Base-by-base conservation (phyloP, 805 yeast species). In the Saturnispora galanensis region DNA sequence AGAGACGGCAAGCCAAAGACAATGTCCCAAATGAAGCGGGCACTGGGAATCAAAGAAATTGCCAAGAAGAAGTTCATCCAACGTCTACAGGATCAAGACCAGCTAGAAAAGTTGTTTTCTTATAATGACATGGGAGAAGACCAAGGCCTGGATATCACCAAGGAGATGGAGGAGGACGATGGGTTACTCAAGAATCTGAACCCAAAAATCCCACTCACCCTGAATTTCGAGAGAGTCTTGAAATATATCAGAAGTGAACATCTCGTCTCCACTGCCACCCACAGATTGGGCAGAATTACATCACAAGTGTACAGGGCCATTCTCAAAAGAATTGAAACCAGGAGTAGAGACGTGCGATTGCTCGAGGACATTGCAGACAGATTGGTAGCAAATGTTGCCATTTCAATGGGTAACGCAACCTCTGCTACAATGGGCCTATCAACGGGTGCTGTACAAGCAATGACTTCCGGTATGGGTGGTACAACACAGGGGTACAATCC, bases 251-350 rank as follows among this genome's bases (percentile, higher is more conserved):
- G 97, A 51, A 71, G 83, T 10, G 60, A 66, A 38, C 83, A 83
- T 52, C 68, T 93, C 12, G 75, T 68, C 1, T 74, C 75, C 31
- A 70, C 83, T 41, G 83, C 81, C 11, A 68, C 71, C 29, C 80
- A 82, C 38, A 71, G 86, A 44, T 62, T 88, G 30, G 97, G 97
- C 3, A 63, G 70, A 6, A 60, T 83, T 2, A 70, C 94, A 0
- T 70, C 93, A 0, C 62, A 68, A 37, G 70, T 93, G 10, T 90
- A 84, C 57, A 68, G 69, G 38, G 60, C 69, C 10, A 77, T 80
- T 3, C 70, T 93, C 46, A 52, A 62, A 13, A 56, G 72, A 34
- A 67, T 84, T 15, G 96, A 87, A 58, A 69, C 66, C 50, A 66
- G 65, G 40, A 73, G 81, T 26, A 44, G 52, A 13, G 54, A 50